Conservation (phyloP, 441 rosid species). For the Adansonia grandidieri region DNA sequence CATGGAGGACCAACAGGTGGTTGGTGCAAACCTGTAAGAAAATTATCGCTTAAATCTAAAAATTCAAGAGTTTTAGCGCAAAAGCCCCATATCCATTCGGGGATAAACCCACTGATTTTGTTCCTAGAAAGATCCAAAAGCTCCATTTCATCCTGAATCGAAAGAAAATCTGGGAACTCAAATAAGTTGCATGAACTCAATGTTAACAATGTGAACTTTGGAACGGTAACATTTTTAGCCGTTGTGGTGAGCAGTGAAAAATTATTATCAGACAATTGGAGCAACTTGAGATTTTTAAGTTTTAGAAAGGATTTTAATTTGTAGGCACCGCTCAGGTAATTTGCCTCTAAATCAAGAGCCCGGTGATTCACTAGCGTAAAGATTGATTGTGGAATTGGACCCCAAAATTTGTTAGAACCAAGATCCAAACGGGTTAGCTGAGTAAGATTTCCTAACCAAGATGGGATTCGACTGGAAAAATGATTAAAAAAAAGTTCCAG, state of each 20-base stretch:
- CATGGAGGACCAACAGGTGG: constrained; percentile 11
- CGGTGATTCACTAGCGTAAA: not conserved
- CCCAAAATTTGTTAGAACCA: fast-evolving
- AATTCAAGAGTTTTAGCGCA: not conserved
- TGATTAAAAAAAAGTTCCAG: not conserved
- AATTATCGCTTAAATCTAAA: not conserved
- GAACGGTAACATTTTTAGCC: not conserved
- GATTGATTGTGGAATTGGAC: not conserved
- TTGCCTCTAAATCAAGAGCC: fast-evolving
- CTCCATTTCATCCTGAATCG: not conserved
- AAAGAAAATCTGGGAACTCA: not conserved
- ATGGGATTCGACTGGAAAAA: not conserved
- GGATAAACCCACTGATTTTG: not conserved
- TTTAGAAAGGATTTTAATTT: constrained; percentile 3
- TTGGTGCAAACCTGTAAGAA: not conserved
- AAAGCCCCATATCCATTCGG: too few species aligned
- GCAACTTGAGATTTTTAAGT: not conserved
- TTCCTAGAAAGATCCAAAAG: not conserved
- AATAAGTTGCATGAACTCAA: not conserved
- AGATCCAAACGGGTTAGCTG: not conserved
- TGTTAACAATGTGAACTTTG: not conserved
- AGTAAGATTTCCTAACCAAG: not conserved
- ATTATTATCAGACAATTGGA: not conserved
- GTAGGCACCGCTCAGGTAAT: not conserved
- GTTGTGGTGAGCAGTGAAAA: not conserved